Percentiles rank a stretch among this genome's conserved stretches.
These are phyloP conservation scores for Pseudocercospora fijiensis DNA, from an alignment of 2,329 filamentous ascomycete species.

Conservation along the genomic window DNA sequence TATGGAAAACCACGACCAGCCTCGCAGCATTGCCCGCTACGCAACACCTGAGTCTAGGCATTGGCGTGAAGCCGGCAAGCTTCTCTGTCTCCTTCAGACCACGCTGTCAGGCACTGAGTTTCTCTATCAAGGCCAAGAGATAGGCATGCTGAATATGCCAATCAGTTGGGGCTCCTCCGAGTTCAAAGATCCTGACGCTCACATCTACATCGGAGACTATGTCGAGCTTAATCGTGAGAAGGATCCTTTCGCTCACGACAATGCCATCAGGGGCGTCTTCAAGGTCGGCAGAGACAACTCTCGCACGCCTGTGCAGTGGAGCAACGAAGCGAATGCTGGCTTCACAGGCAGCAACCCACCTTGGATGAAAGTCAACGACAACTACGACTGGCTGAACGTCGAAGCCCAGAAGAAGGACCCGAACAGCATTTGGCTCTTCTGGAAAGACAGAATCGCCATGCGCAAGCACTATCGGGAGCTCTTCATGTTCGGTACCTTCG, in stretches of 20 bases:
- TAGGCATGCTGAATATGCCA: conserved; percentile 66
- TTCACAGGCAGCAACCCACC: conserved; percentile 60
- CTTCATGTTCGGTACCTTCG: conserved; percentile 67
- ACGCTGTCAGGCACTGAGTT: conserved; percentile 64
- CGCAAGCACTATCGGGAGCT: conserved; percentile 62
- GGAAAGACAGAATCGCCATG: conserved; percentile 50
- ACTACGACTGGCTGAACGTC: conserved; percentile 63
- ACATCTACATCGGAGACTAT: conserved; percentile 55
- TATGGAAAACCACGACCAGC: conserved; percentile 66
- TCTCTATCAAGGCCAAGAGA: conserved; percentile 69
- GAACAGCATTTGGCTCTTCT: conserved; percentile 60
- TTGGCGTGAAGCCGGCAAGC: conserved; percentile 56
- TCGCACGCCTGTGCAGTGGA: conserved; percentile 72
- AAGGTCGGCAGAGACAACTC: conserved; percentile 67
- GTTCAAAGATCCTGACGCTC: conserved; percentile 26
- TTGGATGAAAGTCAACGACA: conserved; percentile 70
- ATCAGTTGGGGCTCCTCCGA: conserved; percentile 50
- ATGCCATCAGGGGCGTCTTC: conserved; percentile 52
- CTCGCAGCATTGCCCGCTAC: conserved; percentile 54
- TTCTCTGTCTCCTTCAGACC: conserved; percentile 58
- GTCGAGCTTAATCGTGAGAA: conserved; percentile 59
- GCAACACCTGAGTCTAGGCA: conserved; percentile 37
- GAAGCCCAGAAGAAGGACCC: conserved; percentile 51
- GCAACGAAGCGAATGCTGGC: conserved; percentile 58
- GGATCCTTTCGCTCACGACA: conserved; percentile 32